Conservation (phyloP, 768 basidiomycete species). For the Lactifluus pinguis region DNA sequence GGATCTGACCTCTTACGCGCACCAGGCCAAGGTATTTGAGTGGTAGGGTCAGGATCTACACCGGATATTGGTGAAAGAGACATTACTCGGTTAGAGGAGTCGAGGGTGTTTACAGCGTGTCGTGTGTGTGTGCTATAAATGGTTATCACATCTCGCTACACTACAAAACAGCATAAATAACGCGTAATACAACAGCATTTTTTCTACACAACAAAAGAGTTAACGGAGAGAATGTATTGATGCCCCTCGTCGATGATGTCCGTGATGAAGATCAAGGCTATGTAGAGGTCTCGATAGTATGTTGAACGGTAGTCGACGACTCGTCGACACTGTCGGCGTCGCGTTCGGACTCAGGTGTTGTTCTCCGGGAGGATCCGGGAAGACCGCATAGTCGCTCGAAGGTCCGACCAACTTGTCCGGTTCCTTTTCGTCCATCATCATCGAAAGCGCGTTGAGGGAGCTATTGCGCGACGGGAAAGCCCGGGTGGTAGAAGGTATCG, state of each 20-base stretch:
- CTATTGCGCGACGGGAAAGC: conserved; percentile 51
- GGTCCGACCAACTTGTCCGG: conserved; percentile 52
- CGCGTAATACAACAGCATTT: not conserved
- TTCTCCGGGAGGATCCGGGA: conserved; percentile 55
- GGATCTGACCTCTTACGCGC: conserved; percentile 22
- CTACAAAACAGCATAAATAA: not conserved
- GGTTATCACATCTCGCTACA: no score
- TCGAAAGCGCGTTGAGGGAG: conserved; percentile 31
- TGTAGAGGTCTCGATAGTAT: conserved; percentile 47
- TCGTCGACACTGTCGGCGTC: conserved; percentile 15
- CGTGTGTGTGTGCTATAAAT: no score
- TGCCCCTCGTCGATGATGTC: conserved; percentile 35
- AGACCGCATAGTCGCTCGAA: conserved; percentile 58
- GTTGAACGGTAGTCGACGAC: conserved; percentile 47
- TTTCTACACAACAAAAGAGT: conserved; percentile 3
- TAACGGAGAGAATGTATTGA: conserved; percentile 28
- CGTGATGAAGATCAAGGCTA: conserved; percentile 27
- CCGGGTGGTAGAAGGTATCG: conserved; percentile 35
- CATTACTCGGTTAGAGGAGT: conserved; percentile 41
- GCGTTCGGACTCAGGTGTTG: conserved; percentile 27
- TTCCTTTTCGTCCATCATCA: conserved; percentile 34
- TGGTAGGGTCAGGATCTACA: conserved; percentile 67
- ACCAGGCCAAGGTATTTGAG: conserved; percentile 67
- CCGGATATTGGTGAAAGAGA: conserved; percentile 43
- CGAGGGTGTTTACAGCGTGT: no score